phyloP scores from a whole-genome alignment of 2,329 filamentous ascomycete species.

The Meredithiella fracta region DNA sequence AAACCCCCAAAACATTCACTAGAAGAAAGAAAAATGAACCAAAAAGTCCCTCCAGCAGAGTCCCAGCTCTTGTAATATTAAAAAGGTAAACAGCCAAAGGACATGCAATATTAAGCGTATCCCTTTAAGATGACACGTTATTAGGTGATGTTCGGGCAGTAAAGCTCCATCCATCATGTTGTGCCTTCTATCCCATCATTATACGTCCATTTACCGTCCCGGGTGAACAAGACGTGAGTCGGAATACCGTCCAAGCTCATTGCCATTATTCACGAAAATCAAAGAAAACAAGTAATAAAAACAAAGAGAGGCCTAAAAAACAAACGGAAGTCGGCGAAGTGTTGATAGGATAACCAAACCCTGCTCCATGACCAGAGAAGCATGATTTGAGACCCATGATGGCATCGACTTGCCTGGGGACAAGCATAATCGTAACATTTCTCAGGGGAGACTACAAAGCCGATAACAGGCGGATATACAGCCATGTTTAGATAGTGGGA shows the following conservation, averaged over 20 bases:
- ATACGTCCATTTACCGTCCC: constrained; percentile 8
- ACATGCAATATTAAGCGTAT: neutral
- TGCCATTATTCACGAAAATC: neutral
- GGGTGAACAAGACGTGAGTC: neutral
- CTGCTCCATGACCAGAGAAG: neutral
- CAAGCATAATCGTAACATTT: too few species aligned
- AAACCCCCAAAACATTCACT: neutral
- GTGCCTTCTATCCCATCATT: neutral
- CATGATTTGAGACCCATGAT: neutral
- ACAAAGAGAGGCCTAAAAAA: neutral
- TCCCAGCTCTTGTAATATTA: neutral
- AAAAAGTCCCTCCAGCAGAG: neutral
- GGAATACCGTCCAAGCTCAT: too few species aligned
- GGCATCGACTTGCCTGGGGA: too few species aligned
- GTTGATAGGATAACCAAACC: neutral
- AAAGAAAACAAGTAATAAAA: constrained; percentile 8
- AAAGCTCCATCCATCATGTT: neutral
- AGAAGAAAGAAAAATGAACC: neutral
- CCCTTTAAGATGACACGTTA: neutral
- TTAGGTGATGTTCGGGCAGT: neutral
- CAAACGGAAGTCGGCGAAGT: neutral
- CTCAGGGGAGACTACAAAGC: too few species aligned
- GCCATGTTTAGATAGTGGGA: too few species aligned
- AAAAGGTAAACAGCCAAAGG: neutral
- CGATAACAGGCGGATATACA: too few species aligned